Evolutionary conservation across 2,329 filamentous ascomycete genomes (phyloP).

Genomic region (Penicillium sp.): DNA sequence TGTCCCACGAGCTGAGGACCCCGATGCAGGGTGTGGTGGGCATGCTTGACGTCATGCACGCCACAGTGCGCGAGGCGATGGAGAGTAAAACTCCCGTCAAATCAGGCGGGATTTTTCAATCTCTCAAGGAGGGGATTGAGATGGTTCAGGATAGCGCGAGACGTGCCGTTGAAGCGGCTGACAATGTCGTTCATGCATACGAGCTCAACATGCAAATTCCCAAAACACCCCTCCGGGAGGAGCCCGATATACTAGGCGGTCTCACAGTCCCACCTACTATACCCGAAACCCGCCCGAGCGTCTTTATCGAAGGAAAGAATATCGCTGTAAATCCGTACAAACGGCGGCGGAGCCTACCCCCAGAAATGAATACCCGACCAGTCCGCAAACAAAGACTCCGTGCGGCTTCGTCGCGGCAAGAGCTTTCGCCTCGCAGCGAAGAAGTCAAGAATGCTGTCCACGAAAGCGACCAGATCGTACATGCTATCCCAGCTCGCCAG

Average conservation of each 20-base stretch:
- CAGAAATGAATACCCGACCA: conserved; percentile 36
- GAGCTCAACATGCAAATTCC: conserved; percentile 74
- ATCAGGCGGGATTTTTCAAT: conserved; percentile 58
- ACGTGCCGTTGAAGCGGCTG: conserved; percentile 69
- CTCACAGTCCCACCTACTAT: conserved; percentile 20
- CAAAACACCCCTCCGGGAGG: conserved; percentile 55
- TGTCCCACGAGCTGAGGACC: conserved; percentile 70
- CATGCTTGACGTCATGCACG: conserved; percentile 75
- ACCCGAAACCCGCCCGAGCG: conserved; percentile 39
- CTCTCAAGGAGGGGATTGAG: conserved; percentile 68
- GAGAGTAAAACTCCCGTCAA: conserved; percentile 53
- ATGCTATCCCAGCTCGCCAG: conserved; percentile 35
- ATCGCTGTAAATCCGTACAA: conserved; percentile 48
- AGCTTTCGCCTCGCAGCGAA: conserved; percentile 41
- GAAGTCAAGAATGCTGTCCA: conserved; percentile 45
- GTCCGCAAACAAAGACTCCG: conserved; percentile 39
- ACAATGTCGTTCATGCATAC: conserved; percentile 74
- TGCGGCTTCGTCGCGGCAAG: conserved; percentile 33
- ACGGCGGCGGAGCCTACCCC: conserved; percentile 44
- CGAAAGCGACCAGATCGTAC: conserved; percentile 44
- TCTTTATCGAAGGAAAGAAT: conserved; percentile 46
- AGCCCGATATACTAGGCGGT: conserved; percentile 34
- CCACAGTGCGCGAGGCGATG: conserved; percentile 66
- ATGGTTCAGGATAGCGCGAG: conserved; percentile 71
- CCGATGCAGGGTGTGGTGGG: conserved; percentile 76